phyloP scores from a whole-genome alignment of 441 rosid genomes.

The Brassica hybrid region DNA sequence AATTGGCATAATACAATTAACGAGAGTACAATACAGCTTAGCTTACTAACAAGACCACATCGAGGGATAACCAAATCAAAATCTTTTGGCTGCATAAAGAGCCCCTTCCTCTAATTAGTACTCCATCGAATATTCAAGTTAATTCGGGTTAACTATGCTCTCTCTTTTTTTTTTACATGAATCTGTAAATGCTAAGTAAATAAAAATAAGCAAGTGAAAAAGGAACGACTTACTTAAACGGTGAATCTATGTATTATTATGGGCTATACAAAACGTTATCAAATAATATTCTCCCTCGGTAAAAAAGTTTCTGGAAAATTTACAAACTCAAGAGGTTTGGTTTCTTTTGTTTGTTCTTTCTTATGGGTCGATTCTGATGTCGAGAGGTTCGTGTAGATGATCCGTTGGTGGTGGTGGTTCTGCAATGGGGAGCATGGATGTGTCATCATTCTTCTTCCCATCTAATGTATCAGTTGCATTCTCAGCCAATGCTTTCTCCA shows the following conservation, averaged over 20 bases:
- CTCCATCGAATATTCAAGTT: too few relatives aligned
- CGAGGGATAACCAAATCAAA: too few relatives aligned
- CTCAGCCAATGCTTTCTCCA: conserved; percentile 51
- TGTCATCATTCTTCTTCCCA: conserved; percentile 31
- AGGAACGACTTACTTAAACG: neutral
- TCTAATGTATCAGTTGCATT: conserved; percentile 28
- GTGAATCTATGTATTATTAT: neutral
- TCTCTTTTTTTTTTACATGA: too few relatives aligned
- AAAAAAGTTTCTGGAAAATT: conserved; percentile 15
- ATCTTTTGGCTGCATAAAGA: too few relatives aligned
- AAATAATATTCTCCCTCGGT: conserved; percentile 19
- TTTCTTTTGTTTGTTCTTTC: neutral
- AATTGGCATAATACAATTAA: too few relatives aligned
- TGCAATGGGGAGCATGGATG: conserved; percentile 36
- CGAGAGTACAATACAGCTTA: too few relatives aligned
- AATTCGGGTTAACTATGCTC: too few relatives aligned
- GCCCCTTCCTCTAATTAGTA: too few relatives aligned
- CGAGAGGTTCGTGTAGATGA: conserved; percentile 28
- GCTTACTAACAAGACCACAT: too few relatives aligned
- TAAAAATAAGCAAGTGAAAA: neutral
- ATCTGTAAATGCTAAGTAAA: neutral
- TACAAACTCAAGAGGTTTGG: conserved; percentile 34
- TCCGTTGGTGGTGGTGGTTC: conserved; percentile 29
- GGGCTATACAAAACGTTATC: conserved; percentile 36
- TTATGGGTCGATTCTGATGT: conserved; percentile 41